Evolutionary conservation across 2,329 filamentous ascomycete species (phyloP).

Genomic region (Mycosphaerelloides madeirae): DNA sequence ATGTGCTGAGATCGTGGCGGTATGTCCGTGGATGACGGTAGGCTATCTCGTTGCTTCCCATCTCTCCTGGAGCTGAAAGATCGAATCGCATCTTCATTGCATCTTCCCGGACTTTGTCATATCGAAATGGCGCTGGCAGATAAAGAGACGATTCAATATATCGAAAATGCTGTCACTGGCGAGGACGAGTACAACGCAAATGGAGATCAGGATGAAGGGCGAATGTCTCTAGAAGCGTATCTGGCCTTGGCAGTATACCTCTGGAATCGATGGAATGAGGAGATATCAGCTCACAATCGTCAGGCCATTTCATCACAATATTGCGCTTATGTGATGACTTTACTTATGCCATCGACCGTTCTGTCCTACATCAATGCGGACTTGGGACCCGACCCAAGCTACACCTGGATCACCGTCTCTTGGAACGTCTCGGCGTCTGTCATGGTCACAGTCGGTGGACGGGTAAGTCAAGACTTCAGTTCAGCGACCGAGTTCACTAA

Average conservation of each 20-base stretch:
- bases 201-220: not conserved
- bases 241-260: constrained; percentile 8
- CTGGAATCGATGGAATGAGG: not conserved
- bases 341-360: constrained; percentile 14
- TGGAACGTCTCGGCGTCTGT: constrained; percentile 14
- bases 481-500: too few species aligned
- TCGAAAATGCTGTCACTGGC: constrained; percentile 1
- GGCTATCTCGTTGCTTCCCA: not conserved
- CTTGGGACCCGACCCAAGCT: constrained; percentile 12
- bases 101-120: not conserved
- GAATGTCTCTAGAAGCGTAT: constrained; percentile 4
- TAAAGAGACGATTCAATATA: not conserved
- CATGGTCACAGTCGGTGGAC: constrained; percentile 9
- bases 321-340: constrained; percentile 6
- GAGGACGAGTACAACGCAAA: not conserved
- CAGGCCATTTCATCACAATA: constrained; percentile 5
- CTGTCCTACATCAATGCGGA: constrained; percentile 15
- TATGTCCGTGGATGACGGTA: constrained; percentile 6
- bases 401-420: constrained; percentile 14
- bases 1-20: too few species aligned
- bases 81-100: not conserved
- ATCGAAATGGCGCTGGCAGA: not conserved
- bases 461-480: not conserved
- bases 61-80: not conserved
- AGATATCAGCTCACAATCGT: not conserved